phyloP scores from a whole-genome alignment of 495 filamentous ascomycete species.

The Xylaria sp. region DNA sequence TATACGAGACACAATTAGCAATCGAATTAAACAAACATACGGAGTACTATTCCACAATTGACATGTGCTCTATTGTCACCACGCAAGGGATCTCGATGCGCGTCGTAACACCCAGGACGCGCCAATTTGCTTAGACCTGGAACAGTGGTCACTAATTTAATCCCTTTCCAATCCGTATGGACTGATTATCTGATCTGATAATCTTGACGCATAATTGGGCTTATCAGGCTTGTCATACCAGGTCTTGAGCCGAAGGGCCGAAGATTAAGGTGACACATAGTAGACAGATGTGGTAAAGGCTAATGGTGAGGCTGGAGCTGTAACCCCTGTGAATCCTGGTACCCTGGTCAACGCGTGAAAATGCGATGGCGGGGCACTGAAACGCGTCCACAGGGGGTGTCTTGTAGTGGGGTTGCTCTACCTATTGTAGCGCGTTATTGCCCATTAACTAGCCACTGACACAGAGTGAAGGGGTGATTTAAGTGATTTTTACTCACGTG shows the following conservation, averaged over 20 bases:
- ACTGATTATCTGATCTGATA: slow-evolving; percentile 14
- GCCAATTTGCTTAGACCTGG: not conserved
- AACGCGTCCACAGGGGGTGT: slow-evolving; percentile 16
- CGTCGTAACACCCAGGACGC: not conserved
- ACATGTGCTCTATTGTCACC: not conserved
- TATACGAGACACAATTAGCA: not conserved
- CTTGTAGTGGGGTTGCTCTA: slow-evolving; percentile 24
- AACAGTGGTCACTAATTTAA: not conserved
- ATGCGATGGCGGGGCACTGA: slow-evolving; percentile 33
- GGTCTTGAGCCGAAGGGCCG: slow-evolving; percentile 15
- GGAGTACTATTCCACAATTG: too few species aligned
- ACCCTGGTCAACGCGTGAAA: slow-evolving; percentile 32
- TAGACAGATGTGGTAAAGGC: slow-evolving; percentile 11
- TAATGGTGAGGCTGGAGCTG: slow-evolving; percentile 11
- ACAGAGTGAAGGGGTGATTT: slow-evolving; percentile 23
- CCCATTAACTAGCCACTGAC: slow-evolving; percentile 1
- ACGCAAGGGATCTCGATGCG: not conserved
- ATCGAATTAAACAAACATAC: not conserved
- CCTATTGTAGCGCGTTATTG: slow-evolving; percentile 25
- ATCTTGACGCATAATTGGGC: not conserved
- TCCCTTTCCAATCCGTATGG: slow-evolving; percentile 10
- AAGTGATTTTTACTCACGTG: slow-evolving; percentile 32
- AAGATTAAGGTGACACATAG: slow-evolving; percentile 6
- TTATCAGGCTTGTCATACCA: not conserved
- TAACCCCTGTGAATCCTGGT: not conserved